Evolutionary conservation across 2,329 filamentous ascomycete species (phyloP).

Genomic region (Fusarium sterilihyphosum): DNA sequence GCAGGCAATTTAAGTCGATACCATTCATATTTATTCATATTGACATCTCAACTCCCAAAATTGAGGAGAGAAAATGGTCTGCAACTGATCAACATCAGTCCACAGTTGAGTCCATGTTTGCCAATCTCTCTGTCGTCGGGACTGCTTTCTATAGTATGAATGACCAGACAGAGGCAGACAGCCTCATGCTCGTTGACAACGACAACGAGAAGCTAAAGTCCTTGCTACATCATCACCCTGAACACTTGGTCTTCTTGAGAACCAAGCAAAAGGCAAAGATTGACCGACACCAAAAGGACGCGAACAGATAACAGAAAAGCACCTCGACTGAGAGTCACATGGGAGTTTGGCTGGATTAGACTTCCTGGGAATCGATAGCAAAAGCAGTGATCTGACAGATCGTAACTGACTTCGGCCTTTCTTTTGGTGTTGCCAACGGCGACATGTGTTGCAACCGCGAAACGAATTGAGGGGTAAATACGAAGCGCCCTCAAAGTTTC

Average conservation of each 20-base stretch:
- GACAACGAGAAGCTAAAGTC: neutral
- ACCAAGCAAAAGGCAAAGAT: neutral
- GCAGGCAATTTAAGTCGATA: neutral
- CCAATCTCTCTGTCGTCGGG: neutral
- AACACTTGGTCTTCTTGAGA: neutral
- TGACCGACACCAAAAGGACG: neutral
- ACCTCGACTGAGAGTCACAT: neutral
- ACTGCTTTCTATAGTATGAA: neutral
- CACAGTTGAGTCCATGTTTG: fast-evolving
- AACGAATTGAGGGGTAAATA: neutral
- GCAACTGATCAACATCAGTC: neutral
- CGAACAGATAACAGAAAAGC: neutral
- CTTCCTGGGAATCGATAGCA: neutral
- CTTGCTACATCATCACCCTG: neutral
- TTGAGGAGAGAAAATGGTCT: fast-evolving
- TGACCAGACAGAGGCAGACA: neutral
- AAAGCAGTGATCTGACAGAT: neutral
- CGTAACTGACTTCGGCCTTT: neutral
- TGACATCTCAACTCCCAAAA: neutral
- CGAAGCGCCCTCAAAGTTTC: fast-evolving
- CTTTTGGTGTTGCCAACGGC: neutral
- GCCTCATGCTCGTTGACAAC: neutral
- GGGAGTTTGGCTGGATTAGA: neutral
- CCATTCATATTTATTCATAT: neutral
- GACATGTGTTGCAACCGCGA: too few relatives aligned